Evolutionary conservation across 371 early-diverging fungal genomes (phyloP).

Genomic region (Syncephalis plumigaleata): DNA sequence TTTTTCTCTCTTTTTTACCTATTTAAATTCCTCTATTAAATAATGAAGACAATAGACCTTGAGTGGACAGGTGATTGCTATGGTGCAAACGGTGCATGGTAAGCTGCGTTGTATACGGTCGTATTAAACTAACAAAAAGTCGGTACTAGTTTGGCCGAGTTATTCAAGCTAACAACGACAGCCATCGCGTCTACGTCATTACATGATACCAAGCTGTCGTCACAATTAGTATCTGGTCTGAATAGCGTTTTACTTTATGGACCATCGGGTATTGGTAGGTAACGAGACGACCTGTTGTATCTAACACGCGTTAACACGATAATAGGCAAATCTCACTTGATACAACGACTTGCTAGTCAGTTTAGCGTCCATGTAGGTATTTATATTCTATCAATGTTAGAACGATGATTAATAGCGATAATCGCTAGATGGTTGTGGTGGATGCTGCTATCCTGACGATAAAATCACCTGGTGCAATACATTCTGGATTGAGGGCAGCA

Average conservation of each 20-base stretch:
- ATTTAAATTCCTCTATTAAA: no score
- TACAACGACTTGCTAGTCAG: slow-evolving; percentile 10
- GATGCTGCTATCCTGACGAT: slow-evolving; percentile 19
- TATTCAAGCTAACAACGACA: no score
- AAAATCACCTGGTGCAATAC: slow-evolving; percentile 15
- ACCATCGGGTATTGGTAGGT: slow-evolving; percentile 20
- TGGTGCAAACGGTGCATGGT: no score
- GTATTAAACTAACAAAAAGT: slow-evolving; percentile 3
- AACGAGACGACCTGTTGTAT: neutral
- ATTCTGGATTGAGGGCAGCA: slow-evolving; percentile 16
- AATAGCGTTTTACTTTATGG: slow-evolving; percentile 13
- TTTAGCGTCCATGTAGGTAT: slow-evolving; percentile 8
- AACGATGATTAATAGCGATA: neutral
- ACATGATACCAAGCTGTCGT: no score
- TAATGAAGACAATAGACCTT: no score
- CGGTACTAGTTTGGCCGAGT: no score
- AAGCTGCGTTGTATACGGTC: no score
- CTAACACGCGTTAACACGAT: neutral
- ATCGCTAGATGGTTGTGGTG: slow-evolving; percentile 7
- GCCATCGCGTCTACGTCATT: neutral
- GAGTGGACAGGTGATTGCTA: slow-evolving; percentile 10
- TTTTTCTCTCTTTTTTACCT: no score
- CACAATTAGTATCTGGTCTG: neutral
- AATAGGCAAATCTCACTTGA: slow-evolving; percentile 18
- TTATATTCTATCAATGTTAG: neutral